Evolutionary conservation across 805 yeast genomes (phyloP), one percentile per base, ranked within the genome.

Genomic region (Suhomyces sp.): DNA sequence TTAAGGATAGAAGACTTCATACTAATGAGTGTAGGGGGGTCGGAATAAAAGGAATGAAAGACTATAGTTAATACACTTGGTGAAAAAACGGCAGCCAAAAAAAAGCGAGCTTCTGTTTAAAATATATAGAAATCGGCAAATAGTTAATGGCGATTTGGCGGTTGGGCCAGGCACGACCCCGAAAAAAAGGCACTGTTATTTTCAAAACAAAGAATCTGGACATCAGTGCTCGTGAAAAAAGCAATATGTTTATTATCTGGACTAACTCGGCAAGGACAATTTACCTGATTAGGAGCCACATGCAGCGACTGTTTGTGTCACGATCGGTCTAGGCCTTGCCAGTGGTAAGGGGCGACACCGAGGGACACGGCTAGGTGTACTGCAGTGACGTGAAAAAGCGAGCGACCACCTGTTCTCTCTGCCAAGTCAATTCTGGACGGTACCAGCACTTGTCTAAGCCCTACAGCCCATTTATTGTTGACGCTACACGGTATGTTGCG

Each of bases 1-100:
- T 65, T 57, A 49, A 67, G 51, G 41, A 62, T 49, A 19, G 69
- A 64, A 47, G 64, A 60, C 60, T 65, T 69, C 76, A 71, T 71
- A 46, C 31, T 55, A 36, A 47, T 36, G 29, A 53, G 46, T 26
- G 46, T 36, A 48, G 54, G 23, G 23, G 33, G 36, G 48, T 38
- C 22, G 15, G 47, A 53, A 36, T 29, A 29, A 52, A 47, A 49
- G 47, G 46, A 64, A 65, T 62, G 68, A 65, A 63, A 59, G 69
- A 65, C 68, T 54, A 59, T 61, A 63, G 69, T 64, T 63, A 62
- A 62, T 47, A 47, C 49, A 47, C 49, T 17, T 38, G 47, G 15
- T 50, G 23, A 31, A 45, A 49, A 36, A 31, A 6, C 10, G 33
- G 38, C 15, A 22, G 24, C 24, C 2, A 12, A 17, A 36, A 35